Conservation (phyloP, 1,139 yeast species). For the Debaryomycetaceae sp. region DNA sequence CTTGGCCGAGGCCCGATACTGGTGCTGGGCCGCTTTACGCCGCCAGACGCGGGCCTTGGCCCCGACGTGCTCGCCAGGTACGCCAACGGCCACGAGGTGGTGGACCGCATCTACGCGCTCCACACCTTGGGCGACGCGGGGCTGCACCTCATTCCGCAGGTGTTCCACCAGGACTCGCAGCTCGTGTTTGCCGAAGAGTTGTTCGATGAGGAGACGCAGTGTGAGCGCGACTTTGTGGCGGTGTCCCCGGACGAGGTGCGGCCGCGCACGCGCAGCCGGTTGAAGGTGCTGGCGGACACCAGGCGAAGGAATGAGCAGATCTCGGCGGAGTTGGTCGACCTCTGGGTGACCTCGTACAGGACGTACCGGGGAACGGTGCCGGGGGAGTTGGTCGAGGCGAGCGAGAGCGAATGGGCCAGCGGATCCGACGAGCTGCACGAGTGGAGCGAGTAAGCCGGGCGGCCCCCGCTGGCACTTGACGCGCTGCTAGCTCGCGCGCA, state of each 20-base stretch:
- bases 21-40: conserved; percentile 14
- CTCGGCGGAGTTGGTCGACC: conserved; percentile 4
- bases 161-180: conserved; percentile 11
- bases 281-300: conserved; percentile 14
- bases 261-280: conserved; percentile 16
- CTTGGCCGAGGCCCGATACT: conserved; percentile 22
- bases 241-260: conserved; percentile 15
- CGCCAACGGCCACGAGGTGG: conserved; percentile 21
- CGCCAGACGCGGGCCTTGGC: conserved; percentile 11
- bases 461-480: too few relatives aligned
- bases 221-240: conserved; percentile 12
- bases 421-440: too few relatives aligned
- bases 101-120: conserved; percentile 14
- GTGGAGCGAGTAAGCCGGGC: too few relatives aligned
- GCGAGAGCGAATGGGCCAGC: too few relatives aligned
- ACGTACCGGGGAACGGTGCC: conserved; percentile 11
- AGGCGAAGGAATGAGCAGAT: conserved; percentile 11
- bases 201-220: conserved; percentile 15
- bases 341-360: conserved; percentile 6
- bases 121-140: conserved; percentile 15
- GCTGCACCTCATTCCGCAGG: conserved; percentile 23
- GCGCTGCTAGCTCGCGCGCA: too few relatives aligned
- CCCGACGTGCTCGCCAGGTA: conserved; percentile 13
- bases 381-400: conserved; percentile 9
- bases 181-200: conserved; percentile 17